These are phyloP conservation scores for Fragaria vesca DNA, from an alignment of 306 rosid species.

Conservation along the genomic window DNA sequence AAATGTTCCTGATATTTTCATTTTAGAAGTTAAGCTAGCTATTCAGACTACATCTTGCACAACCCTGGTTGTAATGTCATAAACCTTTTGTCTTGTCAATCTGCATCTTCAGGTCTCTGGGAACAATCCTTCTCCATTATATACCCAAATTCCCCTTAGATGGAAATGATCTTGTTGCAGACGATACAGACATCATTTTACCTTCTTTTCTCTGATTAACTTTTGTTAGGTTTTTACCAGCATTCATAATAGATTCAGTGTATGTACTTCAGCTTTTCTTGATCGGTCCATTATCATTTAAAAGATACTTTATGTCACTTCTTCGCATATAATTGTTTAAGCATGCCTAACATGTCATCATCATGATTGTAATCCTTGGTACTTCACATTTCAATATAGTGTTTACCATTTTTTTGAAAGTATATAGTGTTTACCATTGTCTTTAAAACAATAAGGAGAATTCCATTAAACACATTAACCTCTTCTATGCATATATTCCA, in stretches of 20 bases:
- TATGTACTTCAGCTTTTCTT: constrained; percentile 33
- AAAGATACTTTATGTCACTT: constrained; percentile 59
- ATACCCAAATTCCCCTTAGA: not conserved
- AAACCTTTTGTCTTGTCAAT: not conserved
- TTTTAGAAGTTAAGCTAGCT: not conserved
- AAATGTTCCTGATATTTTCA: not conserved
- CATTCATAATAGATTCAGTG: constrained; percentile 38
- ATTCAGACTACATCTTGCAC: constrained; percentile 3
- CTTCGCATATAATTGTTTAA: constrained; percentile 52
- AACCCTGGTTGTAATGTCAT: not conserved
- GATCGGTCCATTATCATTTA: constrained; percentile 30
- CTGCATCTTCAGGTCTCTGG: not conserved
- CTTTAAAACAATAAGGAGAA: constrained; percentile 23
- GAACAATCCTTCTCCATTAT: not conserved
- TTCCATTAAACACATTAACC: constrained; percentile 14
- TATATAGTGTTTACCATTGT: constrained; percentile 37
- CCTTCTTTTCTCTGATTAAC: constrained; percentile 22
- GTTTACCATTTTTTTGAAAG: too few relatives aligned
- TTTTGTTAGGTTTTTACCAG: constrained; percentile 18
- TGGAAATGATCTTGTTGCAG: not conserved
- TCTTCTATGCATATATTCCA: constrained; percentile 25
- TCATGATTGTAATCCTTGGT: constrained; percentile 30
- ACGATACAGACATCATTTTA: not conserved
- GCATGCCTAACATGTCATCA: constrained; percentile 65
- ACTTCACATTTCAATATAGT: constrained; percentile 44